Percentiles rank a stretch among this genome's conserved stretches.
phyloP scores from a whole-genome alignment of 306 rosid genomes.

The Corylus avellana region DNA sequence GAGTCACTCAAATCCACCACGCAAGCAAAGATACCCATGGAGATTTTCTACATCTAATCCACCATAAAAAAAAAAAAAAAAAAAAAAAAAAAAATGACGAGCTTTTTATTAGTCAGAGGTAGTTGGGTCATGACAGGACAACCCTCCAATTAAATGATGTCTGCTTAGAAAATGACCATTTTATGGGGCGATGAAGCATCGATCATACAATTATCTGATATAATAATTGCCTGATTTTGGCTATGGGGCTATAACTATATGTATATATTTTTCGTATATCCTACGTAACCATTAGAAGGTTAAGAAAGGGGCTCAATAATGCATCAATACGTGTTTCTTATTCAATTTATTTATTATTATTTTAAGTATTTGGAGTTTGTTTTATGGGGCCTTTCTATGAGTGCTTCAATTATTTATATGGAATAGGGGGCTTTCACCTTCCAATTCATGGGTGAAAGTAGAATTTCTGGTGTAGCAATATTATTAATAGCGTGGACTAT shows the following conservation, averaged over 20 bases:
- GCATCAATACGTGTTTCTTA: background rate
- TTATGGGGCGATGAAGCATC: too few species aligned
- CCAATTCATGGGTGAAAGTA: too few species aligned
- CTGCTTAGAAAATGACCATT: conserved; percentile 1
- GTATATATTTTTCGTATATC: background rate
- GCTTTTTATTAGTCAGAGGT: background rate
- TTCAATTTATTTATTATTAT: too few species aligned
- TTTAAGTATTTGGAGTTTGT: too few species aligned
- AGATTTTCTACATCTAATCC: background rate
- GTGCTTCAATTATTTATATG: too few species aligned
- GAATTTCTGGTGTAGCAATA: too few species aligned
- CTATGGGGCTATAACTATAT: background rate
- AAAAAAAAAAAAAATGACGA: background rate
- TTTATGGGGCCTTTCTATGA: too few species aligned
- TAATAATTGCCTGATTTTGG: background rate
- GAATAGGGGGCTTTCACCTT: too few species aligned
- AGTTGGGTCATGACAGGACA: background rate
- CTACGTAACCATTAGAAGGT: background rate
- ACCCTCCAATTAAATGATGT: background rate
- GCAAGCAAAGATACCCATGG: background rate
- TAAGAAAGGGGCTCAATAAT: background rate
- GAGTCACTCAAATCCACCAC: background rate
- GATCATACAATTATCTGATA: background rate
- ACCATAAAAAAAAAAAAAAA: background rate
- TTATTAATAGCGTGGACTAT: too few species aligned